These are phyloP conservation scores for Lupinus albus DNA, from an alignment of 306 rosid species.

Conservation along the genomic window DNA sequence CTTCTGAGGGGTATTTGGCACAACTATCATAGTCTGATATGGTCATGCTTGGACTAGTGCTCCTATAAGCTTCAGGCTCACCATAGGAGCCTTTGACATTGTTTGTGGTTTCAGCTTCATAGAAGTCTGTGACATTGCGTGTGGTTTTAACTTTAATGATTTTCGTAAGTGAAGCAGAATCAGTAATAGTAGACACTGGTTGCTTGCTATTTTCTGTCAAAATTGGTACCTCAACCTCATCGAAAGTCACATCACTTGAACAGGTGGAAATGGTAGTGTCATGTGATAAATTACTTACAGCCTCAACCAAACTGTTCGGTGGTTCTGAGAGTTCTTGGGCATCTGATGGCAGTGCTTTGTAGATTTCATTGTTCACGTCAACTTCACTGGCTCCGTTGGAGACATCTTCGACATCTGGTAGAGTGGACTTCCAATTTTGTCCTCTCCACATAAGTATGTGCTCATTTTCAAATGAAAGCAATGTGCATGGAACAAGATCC, in stretches of 20 bases:
- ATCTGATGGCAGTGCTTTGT: conserved; percentile 35
- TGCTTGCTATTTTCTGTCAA: conserved; percentile 35
- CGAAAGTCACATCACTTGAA: conserved; percentile 36
- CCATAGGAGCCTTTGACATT: conserved; percentile 25
- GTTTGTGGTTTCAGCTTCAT: too few relatives aligned
- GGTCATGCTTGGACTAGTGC: conserved; percentile 25
- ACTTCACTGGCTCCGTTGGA: conserved; percentile 39
- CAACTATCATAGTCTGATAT: conserved; percentile 28
- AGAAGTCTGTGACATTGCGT: conserved; percentile 24
- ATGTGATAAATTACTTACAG: conserved; percentile 30
- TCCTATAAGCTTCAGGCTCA: conserved; percentile 40
- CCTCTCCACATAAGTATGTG: conserved; percentile 95
- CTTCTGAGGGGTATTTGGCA: conserved; percentile 37
- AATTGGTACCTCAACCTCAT: conserved; percentile 39
- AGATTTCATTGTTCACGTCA: conserved; percentile 28
- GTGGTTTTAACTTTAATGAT: conserved; percentile 37
- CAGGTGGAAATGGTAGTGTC: conserved; percentile 36
- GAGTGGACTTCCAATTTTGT: conserved; percentile 65
- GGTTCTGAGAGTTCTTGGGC: conserved; percentile 33
- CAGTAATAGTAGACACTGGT: conserved; percentile 34
- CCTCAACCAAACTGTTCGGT: conserved; percentile 25
- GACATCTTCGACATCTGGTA: conserved; percentile 46
- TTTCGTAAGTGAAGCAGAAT: conserved; percentile 42
- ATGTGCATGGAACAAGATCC: conserved; percentile 97
- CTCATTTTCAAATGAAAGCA: conserved; percentile 78